Conservation (phyloP, 2,329 filamentous ascomycete species). For the Emydomyces testavorans region DNA sequence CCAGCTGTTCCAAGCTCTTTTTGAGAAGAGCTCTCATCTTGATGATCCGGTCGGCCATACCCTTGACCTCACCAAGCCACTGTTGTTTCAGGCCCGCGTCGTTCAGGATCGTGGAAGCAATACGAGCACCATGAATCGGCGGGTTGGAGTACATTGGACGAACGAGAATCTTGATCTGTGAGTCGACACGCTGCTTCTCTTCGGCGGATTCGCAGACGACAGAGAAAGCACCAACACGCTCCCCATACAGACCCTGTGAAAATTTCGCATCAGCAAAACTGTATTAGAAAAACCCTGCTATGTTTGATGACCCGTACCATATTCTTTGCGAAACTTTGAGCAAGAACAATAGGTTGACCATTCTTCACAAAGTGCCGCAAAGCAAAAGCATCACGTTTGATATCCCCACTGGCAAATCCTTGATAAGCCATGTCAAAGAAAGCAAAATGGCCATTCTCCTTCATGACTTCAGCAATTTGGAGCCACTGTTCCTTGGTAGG, state of each 20-base stretch:
- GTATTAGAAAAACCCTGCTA: background rate
- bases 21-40: conserved; percentile 91
- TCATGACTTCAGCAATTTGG: conserved; percentile 76
- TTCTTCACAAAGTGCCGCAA: conserved; percentile 86
- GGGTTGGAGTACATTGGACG: conserved; percentile 98
- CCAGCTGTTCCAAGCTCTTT: conserved; percentile 86
- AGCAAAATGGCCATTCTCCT: conserved; percentile 74
- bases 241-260: conserved; percentile 78
- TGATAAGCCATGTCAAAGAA: conserved; percentile 99
- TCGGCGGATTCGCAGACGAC: conserved; percentile 72
- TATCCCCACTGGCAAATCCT: conserved; percentile 88
- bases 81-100: conserved; percentile 73
- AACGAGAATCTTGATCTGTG: conserved; percentile 95
- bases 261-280: background rate
- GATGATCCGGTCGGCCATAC: conserved; percentile 98
- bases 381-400: conserved; percentile 84
- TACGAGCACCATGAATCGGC: conserved; percentile 87
- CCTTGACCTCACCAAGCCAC: conserved; percentile 95
- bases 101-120: conserved; percentile 86
- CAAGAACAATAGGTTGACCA: conserved; percentile 77
- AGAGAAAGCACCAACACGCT: conserved; percentile 95
- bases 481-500: conserved; percentile 86
- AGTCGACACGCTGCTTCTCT: conserved; percentile 92
- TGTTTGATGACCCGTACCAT: conserved; percentile 51
- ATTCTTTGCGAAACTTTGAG: conserved; percentile 98